Evolutionary conservation across 2,329 filamentous ascomycete species (phyloP).

Genomic region (Diplocarpon rosae): DNA sequence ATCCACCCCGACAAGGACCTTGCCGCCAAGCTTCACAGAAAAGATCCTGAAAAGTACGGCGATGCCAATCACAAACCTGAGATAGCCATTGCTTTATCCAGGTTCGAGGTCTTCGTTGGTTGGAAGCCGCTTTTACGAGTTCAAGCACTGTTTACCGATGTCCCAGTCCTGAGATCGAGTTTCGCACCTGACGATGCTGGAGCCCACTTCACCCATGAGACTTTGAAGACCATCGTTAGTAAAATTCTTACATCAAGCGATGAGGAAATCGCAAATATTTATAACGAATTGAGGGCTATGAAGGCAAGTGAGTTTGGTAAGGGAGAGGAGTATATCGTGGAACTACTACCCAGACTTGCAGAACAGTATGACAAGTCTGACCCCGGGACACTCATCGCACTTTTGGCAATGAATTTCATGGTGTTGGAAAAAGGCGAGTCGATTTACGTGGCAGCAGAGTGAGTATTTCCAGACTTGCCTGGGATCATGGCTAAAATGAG

Average conservation of each 20-base stretch:
- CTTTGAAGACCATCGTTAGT: constrained; percentile 40
- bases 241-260: constrained; percentile 36
- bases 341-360: constrained; percentile 53
- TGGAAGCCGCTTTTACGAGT: constrained; percentile 58
- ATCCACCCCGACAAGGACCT: constrained; percentile 63
- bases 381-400: constrained; percentile 56
- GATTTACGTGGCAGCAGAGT: constrained; percentile 82
- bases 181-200: constrained; percentile 21
- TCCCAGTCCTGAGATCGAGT: constrained; percentile 16
- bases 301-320: constrained; percentile 36
- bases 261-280: constrained; percentile 31
- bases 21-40: constrained; percentile 49
- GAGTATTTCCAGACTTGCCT: background rate
- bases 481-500: background rate
- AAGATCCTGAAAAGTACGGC: constrained; percentile 54
- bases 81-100: constrained; percentile 59
- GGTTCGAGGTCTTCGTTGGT: constrained; percentile 67
- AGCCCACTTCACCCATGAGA: constrained; percentile 42
- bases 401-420: constrained; percentile 66
- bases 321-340: constrained; percentile 45
- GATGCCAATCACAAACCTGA: constrained; percentile 73
- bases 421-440: constrained; percentile 63
- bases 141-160: constrained; percentile 38
- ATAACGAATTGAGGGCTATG: constrained; percentile 39
- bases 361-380: constrained; percentile 53